Evolutionary conservation across 495 filamentous ascomycete genomes (phyloP).

Genomic region (Podospora conica): DNA sequence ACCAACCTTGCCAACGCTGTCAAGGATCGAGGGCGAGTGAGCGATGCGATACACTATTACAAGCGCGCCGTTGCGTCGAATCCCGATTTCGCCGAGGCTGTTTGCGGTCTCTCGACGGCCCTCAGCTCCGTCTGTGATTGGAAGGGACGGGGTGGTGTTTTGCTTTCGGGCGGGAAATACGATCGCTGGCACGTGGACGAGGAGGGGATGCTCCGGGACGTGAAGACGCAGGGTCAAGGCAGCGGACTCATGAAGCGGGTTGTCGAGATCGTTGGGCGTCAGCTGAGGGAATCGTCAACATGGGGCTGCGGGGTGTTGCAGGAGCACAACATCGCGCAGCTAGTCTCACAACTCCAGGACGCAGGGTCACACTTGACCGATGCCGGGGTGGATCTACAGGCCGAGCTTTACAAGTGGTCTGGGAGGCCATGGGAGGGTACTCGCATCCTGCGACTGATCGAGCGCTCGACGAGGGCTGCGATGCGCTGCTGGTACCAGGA

Average conservation of each 20-base stretch:
- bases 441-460: conserved; percentile 74
- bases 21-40: conserved; percentile 90
- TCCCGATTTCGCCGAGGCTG: conserved; percentile 94
- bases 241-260: conserved; percentile 91
- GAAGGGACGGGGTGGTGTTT: conserved; percentile 81
- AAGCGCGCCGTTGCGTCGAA: conserved; percentile 82
- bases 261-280: conserved; percentile 89
- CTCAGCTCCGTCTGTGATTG: conserved; percentile 97
- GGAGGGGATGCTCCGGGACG: conserved; percentile 75
- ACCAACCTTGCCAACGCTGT: conserved; percentile 98
- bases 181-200: conserved; percentile 96
- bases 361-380: conserved; percentile 24
- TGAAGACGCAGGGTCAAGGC: conserved; percentile 49
- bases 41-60: conserved; percentile 90
- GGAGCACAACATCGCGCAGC: conserved; percentile 34
- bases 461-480: conserved; percentile 70
- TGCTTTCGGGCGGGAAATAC: conserved; percentile 59
- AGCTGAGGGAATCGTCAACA: conserved; percentile 76
- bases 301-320: conserved; percentile 80
- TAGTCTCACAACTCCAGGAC: conserved; percentile 45
- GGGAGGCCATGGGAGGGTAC: conserved; percentile 83
- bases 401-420: conserved; percentile 60
- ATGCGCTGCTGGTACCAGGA: conserved; percentile 89
- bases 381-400: conserved; percentile 26
- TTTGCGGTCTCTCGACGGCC: conserved; percentile 92